Evolutionary conservation across 164 flowering plant species (phyloP), one percentile per base, ranked within the genome.

Genomic region (Piper longum): DNA sequence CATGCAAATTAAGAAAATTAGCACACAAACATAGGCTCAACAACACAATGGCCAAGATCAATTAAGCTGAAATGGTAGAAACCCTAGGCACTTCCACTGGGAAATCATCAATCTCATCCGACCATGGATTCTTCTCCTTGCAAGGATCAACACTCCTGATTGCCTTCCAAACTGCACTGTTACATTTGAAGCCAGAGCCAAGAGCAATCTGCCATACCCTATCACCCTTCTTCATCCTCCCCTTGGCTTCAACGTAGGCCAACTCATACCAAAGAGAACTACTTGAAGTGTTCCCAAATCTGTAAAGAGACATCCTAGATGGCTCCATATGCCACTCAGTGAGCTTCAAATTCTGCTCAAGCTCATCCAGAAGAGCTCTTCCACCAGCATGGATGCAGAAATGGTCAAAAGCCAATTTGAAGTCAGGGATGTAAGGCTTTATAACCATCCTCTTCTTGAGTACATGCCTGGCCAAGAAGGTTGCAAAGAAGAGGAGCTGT

Each of bases 281-380:
- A 26, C 36, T 26, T 26, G 36, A 26, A 26, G 36, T 26, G 36
- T 26, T 26, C 36, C 91, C 91, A 57, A 84, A 86, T 7, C 87
- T 74, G 64, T 78, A 36, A 7, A 86, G 83, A 0, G 88, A 84
- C 91, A 86, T 86, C 73, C 91, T 78, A 4, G 96, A 88, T 5
- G 96, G 96, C 60, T 88, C 89, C 89, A 88, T 88, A 58, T 88
- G 85, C 89, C 96, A 83, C 43, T 88, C 88, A 0, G 88, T 74
- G 5, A 84, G 77, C 75, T 85, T 83, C 74, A 86, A 69, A 62
- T 88, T 88, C 74, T 84, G 85, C 77, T 88, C 86, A 64, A 88
- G 65, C 63, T 85, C 95, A 75, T 88, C 95, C 59, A 88, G 73
- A 57, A 88, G 65, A 0, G 36, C 36, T 26, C 36, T 26, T 26